Evolutionary conservation across 306 rosid genomes (phyloP), one percentile per base, ranked within the genome.

Genomic region (Cucurbita argyrosperma): DNA sequence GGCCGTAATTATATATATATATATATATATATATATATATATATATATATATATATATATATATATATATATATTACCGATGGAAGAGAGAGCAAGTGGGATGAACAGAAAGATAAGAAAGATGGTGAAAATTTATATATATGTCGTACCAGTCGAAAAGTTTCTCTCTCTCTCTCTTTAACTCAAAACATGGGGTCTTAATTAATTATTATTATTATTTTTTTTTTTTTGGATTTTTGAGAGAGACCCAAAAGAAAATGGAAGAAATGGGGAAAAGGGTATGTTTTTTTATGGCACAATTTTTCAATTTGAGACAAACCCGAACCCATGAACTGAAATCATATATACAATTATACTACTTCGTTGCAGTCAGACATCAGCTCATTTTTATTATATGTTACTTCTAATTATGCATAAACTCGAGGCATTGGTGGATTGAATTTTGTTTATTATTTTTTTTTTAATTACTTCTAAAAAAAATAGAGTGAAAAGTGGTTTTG

Each of bases 241-340:
- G 37, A 61, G 69, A 75, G 11, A 58, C 49, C 26, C 35, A 14
- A 67, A 40, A 59, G 56, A 54, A n/a, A 52, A 52, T 16, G 57
- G 21, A 84, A 84, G 87, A 84, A 50, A 83, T 87, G 84, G 78
- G 90, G 87, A 85, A 52, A 52, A 52, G 57, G 57, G 21, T 52
- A 16, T 16, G 57, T 52, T 52, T 52, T 16, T 8, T 9, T 1
- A 26, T 26, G 26, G 35, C 35, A 1, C 30, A 26, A 26, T 26
- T 26, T 26, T 26, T 26, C 30, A 26, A 26, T 26, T 21, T 21
- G 23, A 21, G 23, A 21, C 23, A 1, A 21, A 21, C 23, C 23
- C 30, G 30, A 26, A 26, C 30, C 2, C 2, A 26, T 26, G 30
- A 26, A 26, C 30, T 26, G 1, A 26, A 1, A 26, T 26, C 30